phyloP scores from a whole-genome alignment of 768 basidiomycete species.

The Suillus clintonianus region DNA sequence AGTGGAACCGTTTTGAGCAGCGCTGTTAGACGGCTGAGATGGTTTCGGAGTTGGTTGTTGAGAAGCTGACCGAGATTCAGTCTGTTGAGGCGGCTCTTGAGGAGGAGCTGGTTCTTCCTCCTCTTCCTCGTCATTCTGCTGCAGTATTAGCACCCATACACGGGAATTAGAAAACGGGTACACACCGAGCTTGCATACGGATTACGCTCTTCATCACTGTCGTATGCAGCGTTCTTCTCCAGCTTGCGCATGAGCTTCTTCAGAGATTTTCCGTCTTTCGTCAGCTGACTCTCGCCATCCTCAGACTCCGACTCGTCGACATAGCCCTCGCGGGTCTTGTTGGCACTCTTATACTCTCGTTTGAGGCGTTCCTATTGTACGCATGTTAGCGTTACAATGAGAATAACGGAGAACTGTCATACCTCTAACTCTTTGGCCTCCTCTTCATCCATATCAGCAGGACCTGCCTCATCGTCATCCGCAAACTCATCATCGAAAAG shows the following conservation, averaged over 20 bases:
- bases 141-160: slow-evolving; percentile 7
- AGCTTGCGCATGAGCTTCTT: slow-evolving; percentile 84
- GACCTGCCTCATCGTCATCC: slow-evolving; percentile 83
- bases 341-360: slow-evolving; percentile 77
- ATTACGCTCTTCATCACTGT: slow-evolving; percentile 78
- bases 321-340: slow-evolving; percentile 68
- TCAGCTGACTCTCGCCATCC: slow-evolving; percentile 59
- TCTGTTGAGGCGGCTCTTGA: slow-evolving; percentile 43
- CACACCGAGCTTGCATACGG: slow-evolving; percentile 80
- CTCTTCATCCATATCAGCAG: slow-evolving; percentile 75
- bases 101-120: slow-evolving; percentile 57
- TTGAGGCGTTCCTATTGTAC: slow-evolving; percentile 73
- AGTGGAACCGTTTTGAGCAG: slow-evolving; percentile 25
- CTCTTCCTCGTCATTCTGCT: slow-evolving; percentile 70
- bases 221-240: slow-evolving; percentile 82
- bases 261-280: slow-evolving; percentile 75
- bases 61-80: slow-evolving; percentile 47
- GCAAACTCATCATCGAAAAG: slow-evolving; percentile 83
- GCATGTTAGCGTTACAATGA: neutral
- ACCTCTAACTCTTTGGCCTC: slow-evolving; percentile 85
- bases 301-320: slow-evolving; percentile 78
- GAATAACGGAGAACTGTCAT: slow-evolving; percentile 20
- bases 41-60: slow-evolving; percentile 34
- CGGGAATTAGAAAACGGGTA: slow-evolving; percentile 8
- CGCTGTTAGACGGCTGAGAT: slow-evolving; percentile 33